Percentiles rank a stretch among this genome's conserved stretches.
Evolutionary conservation across 208 protist genomes (phyloP).

Genomic region (Crithidia brevicula): DNA sequence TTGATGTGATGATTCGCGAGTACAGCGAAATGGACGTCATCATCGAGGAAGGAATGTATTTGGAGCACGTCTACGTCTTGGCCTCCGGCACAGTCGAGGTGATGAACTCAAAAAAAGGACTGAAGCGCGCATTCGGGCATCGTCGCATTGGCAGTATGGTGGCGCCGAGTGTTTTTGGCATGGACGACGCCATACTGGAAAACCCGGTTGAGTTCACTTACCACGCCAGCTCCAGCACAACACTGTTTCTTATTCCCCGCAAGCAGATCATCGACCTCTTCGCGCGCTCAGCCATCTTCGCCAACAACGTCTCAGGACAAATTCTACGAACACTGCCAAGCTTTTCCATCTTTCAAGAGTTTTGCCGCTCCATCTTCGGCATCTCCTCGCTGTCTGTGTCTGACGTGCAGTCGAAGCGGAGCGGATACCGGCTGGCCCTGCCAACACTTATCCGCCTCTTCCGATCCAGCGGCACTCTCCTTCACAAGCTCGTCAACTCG

Average conservation of each 20-base stretch:
- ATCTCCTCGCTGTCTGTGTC: slow-evolving; percentile 55
- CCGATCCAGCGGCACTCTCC: slow-evolving; percentile 51
- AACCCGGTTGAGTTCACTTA: slow-evolving; percentile 80
- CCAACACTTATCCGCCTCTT: slow-evolving; percentile 56
- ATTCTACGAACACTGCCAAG: slow-evolving; percentile 74
- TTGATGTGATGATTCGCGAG: slow-evolving; percentile 81
- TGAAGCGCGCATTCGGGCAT: slow-evolving; percentile 70
- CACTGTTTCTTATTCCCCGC: slow-evolving; percentile 73
- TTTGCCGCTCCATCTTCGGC: slow-evolving; percentile 75
- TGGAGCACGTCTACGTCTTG: slow-evolving; percentile 83
- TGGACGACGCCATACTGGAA: slow-evolving; percentile 82
- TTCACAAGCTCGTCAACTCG: slow-evolving; percentile 60
- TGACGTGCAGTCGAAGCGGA: slow-evolving; percentile 15
- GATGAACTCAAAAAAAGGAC: slow-evolving; percentile 81
- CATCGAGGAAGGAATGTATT: slow-evolving; percentile 64
- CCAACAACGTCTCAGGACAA: slow-evolving; percentile 74
- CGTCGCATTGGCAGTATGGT: slow-evolving; percentile 78
- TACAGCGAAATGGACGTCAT: slow-evolving; percentile 86
- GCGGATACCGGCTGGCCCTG: slow-evolving; percentile 62
- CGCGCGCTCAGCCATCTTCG: slow-evolving; percentile 70
- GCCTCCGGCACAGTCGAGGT: slow-evolving; percentile 83
- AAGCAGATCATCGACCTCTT: slow-evolving; percentile 71
- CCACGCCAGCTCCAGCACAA: slow-evolving; percentile 69
- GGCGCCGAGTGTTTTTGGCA: slow-evolving; percentile 76
- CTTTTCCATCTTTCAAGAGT: slow-evolving; percentile 77